These are phyloP conservation scores for Phytophthora sansomeana DNA, from an alignment of 352 stramenopile genomes.

Conservation along the genomic window DNA sequence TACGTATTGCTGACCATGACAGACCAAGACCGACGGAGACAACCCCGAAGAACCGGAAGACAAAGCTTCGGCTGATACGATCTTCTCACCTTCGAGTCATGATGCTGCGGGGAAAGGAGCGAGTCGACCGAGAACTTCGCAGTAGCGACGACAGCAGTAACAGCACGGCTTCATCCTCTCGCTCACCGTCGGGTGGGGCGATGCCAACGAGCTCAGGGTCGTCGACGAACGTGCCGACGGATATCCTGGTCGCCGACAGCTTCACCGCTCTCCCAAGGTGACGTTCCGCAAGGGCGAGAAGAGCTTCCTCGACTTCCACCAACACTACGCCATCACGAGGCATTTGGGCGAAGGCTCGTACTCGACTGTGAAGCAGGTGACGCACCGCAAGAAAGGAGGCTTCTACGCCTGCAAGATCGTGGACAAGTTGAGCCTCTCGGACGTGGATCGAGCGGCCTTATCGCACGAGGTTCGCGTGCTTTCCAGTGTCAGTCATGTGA, in stretches of 20 bases:
- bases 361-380: conserved; percentile 90
- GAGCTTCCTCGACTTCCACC: conserved; percentile 86
- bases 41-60: conserved; percentile 30
- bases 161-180: conserved; percentile 22
- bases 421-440: conserved; percentile 79
- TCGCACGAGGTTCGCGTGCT: conserved; percentile 81
- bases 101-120: conserved; percentile 6
- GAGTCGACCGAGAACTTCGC: conserved; percentile 6
- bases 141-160: conserved; percentile 25
- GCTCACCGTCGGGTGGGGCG: conserved; percentile 5
- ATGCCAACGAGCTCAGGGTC: conserved; percentile 12
- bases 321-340: conserved; percentile 81
- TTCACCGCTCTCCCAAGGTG: conserved; percentile 35
- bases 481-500: conserved; percentile 76
- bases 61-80: conserved; percentile 19
- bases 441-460: conserved; percentile 74
- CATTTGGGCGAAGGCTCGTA: conserved; percentile 90
- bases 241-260: conserved; percentile 8
- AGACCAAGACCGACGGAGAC: conserved; percentile 18
- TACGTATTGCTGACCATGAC: neutral
- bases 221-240: neutral
- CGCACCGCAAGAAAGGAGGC: conserved; percentile 76
- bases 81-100: neutral
- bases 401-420: conserved; percentile 88
- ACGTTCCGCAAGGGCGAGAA: conserved; percentile 81